Percentiles rank a stretch among this genome's conserved stretches.
Evolutionary conservation across 2,329 filamentous ascomycete species (phyloP).

Genomic region (Penicillium sp.): DNA sequence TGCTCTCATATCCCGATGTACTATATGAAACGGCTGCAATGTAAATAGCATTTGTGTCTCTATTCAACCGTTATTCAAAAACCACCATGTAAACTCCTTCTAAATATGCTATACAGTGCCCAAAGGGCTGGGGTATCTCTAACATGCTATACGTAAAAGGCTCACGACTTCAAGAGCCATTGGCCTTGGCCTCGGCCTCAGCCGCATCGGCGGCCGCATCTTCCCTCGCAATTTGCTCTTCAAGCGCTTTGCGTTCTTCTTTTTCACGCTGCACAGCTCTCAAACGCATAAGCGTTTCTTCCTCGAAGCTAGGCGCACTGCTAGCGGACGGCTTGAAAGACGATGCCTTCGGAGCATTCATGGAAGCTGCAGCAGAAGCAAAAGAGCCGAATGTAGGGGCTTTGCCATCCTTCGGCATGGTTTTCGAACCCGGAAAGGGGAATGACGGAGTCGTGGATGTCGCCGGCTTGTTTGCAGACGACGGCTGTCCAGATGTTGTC

Average conservation of each 20-base stretch:
- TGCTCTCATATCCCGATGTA: constrained; percentile 12
- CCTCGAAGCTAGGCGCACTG: constrained; percentile 41
- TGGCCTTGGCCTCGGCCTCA: constrained; percentile 14
- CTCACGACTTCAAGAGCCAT: constrained; percentile 1
- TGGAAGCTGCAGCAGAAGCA: constrained; percentile 29
- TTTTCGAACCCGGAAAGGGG: constrained; percentile 34
- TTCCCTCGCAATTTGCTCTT: constrained; percentile 50
- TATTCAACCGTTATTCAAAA: background rate
- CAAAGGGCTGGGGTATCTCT: constrained; percentile 24
- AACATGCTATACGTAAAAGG: constrained; percentile 2
- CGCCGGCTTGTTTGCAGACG: constrained; percentile 6
- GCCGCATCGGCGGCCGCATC: constrained; percentile 42
- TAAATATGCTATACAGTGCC: constrained; percentile 4
- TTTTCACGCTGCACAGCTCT: constrained; percentile 53
- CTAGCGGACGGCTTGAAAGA: constrained; percentile 20
- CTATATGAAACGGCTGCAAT: constrained; percentile 17
- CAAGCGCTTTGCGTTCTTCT: constrained; percentile 50
- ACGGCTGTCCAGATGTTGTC: constrained; percentile 21
- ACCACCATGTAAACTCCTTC: background rate
- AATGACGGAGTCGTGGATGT: constrained; percentile 26
- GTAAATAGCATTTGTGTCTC: constrained; percentile 19
- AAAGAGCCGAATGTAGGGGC: constrained; percentile 43
- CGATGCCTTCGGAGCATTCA: constrained; percentile 25
- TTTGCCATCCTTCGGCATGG: constrained; percentile 27
- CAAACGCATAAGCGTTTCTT: constrained; percentile 52